These are phyloP conservation scores for Fragaria iinumae DNA, from an alignment of 306 rosid species.

Conservation along the genomic window DNA sequence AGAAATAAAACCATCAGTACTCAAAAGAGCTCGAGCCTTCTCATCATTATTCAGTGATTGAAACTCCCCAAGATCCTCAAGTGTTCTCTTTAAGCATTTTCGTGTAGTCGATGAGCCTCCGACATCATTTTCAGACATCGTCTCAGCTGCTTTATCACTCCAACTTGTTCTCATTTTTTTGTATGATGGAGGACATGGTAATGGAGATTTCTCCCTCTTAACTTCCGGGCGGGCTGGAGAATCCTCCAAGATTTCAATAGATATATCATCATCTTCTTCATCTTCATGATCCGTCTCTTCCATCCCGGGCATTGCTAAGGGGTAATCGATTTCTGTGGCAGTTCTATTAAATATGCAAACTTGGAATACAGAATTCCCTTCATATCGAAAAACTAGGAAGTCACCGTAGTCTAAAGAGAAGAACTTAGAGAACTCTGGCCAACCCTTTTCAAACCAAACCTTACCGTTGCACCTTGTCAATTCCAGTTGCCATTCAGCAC, in stretches of 20 bases:
- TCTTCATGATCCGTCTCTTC: not conserved
- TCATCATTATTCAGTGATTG: not conserved
- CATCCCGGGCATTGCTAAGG: not conserved
- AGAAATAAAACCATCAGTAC: not conserved
- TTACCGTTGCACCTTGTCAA: not conserved
- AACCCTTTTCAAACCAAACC: constrained; percentile 13
- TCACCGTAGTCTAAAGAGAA: not conserved
- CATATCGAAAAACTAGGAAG: constrained; percentile 7
- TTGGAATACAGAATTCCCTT: not conserved
- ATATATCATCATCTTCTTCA: not conserved
- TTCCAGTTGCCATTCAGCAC: constrained; percentile 12
- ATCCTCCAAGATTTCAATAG: not conserved
- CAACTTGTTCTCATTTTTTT: constrained; percentile 1
- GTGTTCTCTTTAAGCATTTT: not conserved
- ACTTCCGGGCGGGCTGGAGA: not conserved
- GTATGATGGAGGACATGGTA: not conserved
- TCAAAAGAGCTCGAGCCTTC: not conserved
- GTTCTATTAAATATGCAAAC: constrained; percentile 13
- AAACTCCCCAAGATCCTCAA: not conserved
- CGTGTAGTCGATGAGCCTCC: not conserved
- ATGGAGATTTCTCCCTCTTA: not conserved
- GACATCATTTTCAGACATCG: not conserved
- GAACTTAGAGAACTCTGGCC: constrained; percentile 11
- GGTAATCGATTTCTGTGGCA: not conserved
- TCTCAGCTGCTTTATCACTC: not conserved